Percentiles rank a stretch among this genome's conserved stretches.
These are phyloP conservation scores for Ophiocordyceps camponoti-leonardi DNA, from an alignment of 2,329 filamentous ascomycete species.

Conservation along the genomic window DNA sequence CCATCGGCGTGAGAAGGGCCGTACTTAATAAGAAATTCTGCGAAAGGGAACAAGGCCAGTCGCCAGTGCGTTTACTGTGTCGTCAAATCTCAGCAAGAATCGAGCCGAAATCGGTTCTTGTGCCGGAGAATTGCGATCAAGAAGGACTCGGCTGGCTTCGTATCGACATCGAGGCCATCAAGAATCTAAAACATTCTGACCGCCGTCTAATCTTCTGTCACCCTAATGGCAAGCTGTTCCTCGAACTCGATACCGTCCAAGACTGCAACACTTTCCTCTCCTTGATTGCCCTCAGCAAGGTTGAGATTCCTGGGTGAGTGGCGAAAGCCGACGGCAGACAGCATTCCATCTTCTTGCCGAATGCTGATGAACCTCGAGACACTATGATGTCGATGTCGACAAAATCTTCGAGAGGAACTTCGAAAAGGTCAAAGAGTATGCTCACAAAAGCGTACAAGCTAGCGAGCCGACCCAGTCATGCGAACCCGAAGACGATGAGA, in stretches of 20 bases:
- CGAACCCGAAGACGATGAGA: background rate
- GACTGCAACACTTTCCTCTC: background rate
- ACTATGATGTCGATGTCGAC: background rate
- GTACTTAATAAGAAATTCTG: constrained; percentile 7
- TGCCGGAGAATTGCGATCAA: background rate
- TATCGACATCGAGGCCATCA: constrained; percentile 1
- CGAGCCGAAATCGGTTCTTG: constrained; percentile 1
- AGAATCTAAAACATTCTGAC: constrained; percentile 3
- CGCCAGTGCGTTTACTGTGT: constrained; percentile 1
- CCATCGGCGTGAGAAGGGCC: constrained; percentile 8
- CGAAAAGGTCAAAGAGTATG: background rate
- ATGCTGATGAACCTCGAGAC: background rate
- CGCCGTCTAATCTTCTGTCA: constrained; percentile 8
- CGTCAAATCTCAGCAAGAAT: background rate
- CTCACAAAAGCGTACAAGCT: background rate
- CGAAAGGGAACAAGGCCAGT: background rate
- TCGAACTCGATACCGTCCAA: background rate
- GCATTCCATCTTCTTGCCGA: background rate
- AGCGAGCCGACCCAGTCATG: background rate
- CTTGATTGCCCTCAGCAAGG: background rate
- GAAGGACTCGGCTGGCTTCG: constrained; percentile 2
- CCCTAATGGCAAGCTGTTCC: constrained; percentile 1
- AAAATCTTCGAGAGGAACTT: background rate
- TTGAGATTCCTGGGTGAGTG: background rate
- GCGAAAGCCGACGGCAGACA: background rate